Percentiles rank a stretch among this genome's conserved stretches.
These are phyloP conservation scores for Scenedesmus sp. DNA, from an alignment of 163 green algal genomes.

Conservation along the genomic window DNA sequence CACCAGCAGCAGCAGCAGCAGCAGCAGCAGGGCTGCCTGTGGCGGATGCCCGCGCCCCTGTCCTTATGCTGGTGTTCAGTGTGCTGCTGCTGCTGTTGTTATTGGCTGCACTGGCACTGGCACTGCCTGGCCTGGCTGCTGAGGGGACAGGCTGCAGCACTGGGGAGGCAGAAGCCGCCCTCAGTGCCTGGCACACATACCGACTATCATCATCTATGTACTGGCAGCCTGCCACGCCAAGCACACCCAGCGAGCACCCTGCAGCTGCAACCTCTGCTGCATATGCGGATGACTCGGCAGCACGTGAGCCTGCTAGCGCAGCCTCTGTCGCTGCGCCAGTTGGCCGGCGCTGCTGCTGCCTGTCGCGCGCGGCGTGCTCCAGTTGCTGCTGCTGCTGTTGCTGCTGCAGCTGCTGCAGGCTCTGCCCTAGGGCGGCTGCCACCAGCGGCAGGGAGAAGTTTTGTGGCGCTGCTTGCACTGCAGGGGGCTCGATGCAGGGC, in stretches of 20 bases:
- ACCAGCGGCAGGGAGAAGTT: constrained; percentile 33
- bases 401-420: neutral
- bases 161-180: neutral
- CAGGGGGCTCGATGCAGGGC: constrained; percentile 35
- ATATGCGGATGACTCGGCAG: neutral
- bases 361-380: neutral
- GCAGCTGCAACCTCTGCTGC: neutral
- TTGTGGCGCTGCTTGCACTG: constrained; percentile 28
- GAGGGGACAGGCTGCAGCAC: neutral
- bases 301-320: neutral
- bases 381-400: constrained; percentile 14
- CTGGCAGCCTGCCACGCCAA: neutral
- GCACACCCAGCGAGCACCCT: neutral
- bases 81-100: neutral
- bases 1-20: neutral
- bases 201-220: neutral
- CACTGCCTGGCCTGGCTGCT: neutral
- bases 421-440: constrained; percentile 33
- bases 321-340: neutral
- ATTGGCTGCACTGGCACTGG: neutral
- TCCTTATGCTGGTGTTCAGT: neutral
- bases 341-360: neutral
- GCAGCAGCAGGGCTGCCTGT: neutral
- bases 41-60: neutral
- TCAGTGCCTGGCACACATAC: neutral